A percentile compares a stretch with the other conserved stretches of the same genome.
phyloP scores from a whole-genome alignment of 176 grass and related monocot genomes.

The Lolium rigidum region DNA sequence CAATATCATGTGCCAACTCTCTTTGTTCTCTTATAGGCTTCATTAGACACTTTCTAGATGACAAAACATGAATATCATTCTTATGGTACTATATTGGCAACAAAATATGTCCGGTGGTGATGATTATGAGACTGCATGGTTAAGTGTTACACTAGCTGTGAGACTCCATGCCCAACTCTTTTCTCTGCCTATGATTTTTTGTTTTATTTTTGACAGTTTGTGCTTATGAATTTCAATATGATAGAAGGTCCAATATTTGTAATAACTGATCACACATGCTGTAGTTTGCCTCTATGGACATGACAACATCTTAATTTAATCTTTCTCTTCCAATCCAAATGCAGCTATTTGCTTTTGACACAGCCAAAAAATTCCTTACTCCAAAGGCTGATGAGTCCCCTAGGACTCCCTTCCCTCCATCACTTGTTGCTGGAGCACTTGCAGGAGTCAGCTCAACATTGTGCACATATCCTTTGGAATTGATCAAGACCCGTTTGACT shows the following conservation, averaged over 20 bases:
- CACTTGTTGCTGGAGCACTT: slow-evolving; percentile 85
- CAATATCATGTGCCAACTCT: slow-evolving; percentile 16
- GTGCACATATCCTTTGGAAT: slow-evolving; percentile 93
- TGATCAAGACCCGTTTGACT: slow-evolving; percentile 94
- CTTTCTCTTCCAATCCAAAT: slow-evolving; percentile 22
- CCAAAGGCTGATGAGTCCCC: slow-evolving; percentile 65
- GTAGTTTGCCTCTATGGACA: neutral
- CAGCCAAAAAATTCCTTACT: slow-evolving; percentile 94
- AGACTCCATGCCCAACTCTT: neutral
- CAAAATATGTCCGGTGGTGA: neutral
- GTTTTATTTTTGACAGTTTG: neutral
- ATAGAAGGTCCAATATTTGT: slow-evolving; percentile 2
- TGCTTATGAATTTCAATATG: slow-evolving; percentile 10
- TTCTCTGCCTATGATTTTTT: neutral
- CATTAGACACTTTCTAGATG: neutral
- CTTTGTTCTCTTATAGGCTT: neutral
- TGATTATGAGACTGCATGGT: neutral
- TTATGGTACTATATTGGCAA: too few relatives aligned
- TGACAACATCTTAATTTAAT: neutral
- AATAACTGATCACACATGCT: neutral
- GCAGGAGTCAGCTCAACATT: slow-evolving; percentile 98
- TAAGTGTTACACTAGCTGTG: neutral
- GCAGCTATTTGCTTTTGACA: slow-evolving; percentile 97
- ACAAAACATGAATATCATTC: slow-evolving; percentile 15
- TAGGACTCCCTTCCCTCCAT: slow-evolving; percentile 71